Percentiles rank a stretch among this genome's conserved stretches.
Evolutionary conservation across 352 stramenopile species (phyloP).

Genomic region (Pythium monospermum): DNA sequence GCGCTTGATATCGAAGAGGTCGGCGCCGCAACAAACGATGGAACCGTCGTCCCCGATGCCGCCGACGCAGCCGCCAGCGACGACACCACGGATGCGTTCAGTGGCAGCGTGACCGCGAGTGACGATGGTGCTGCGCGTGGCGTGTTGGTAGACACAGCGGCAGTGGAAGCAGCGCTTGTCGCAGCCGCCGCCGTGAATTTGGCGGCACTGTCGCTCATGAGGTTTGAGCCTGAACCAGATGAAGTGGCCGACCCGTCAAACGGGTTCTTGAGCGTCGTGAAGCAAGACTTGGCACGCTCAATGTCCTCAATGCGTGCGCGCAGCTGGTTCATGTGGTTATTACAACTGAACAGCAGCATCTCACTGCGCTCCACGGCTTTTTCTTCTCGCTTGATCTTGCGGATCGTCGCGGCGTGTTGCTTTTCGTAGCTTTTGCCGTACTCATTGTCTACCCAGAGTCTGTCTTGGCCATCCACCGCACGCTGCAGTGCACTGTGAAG

Average conservation of each 20-base stretch:
- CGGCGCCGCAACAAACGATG: conserved; percentile 1
- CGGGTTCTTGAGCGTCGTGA: conserved; percentile 27
- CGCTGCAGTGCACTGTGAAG: conserved; percentile 61
- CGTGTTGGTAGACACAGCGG: no score
- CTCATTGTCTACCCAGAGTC: conserved; percentile 78
- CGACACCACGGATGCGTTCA: conserved; percentile 1
- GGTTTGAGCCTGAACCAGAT: no score
- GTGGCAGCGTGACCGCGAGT: conserved; percentile 17
- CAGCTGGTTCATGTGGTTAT: conserved; percentile 79
- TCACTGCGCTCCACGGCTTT: conserved; percentile 79
- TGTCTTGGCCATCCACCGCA: conserved; percentile 51
- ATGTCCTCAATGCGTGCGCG: conserved; percentile 67
- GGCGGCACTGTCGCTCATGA: not conserved
- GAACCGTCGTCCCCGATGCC: not conserved
- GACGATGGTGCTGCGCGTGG: conserved; percentile 11
- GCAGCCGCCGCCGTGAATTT: not conserved
- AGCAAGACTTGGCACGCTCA: conserved; percentile 53
- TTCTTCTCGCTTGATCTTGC: conserved; percentile 83
- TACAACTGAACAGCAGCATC: conserved; percentile 72
- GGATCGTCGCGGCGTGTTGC: conserved; percentile 57
- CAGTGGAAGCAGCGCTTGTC: not conserved
- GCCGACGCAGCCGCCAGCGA: not conserved
- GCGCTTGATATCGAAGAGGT: conserved; percentile 1
- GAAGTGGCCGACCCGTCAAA: conserved; percentile 18
- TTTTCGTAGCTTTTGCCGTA: conserved; percentile 84